Evolutionary conservation across 306 rosid species (phyloP).

Genomic region (Gillenia trifoliata): DNA sequence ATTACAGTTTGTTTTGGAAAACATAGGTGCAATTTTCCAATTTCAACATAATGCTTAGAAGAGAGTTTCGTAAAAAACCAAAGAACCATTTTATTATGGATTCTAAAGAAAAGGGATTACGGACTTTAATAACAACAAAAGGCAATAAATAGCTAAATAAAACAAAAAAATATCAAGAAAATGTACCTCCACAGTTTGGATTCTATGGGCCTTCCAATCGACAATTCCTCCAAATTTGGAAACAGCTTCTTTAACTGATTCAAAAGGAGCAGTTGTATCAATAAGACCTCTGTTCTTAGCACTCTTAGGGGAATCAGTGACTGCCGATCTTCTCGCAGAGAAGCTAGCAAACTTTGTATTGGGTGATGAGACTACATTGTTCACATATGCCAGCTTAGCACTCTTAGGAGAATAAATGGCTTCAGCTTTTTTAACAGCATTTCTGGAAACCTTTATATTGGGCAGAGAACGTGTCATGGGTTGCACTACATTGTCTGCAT

Average conservation of each 20-base stretch:
- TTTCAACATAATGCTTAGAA: not conserved
- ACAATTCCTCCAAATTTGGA: constrained; percentile 97
- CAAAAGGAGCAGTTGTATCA: constrained; percentile 91
- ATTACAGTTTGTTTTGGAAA: not conserved
- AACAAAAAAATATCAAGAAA: not conserved
- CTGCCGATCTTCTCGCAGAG: constrained; percentile 17
- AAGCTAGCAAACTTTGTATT: constrained; percentile 6
- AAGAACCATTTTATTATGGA: not conserved
- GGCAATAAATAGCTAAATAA: not conserved
- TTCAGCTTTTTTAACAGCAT: constrained; percentile 8
- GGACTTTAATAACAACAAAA: not conserved
- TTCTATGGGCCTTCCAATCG: constrained; percentile 97
- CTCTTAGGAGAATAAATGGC: constrained; percentile 14
- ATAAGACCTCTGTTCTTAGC: constrained; percentile 56
- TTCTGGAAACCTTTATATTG: constrained; percentile 17
- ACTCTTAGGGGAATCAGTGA: constrained; percentile 32
- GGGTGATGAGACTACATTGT: constrained; percentile 14
- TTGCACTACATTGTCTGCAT: constrained; percentile 18
- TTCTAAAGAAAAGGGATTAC: not conserved
- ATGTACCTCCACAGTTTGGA: constrained; percentile 82
- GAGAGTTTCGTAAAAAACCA: not conserved
- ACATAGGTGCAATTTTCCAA: not conserved
- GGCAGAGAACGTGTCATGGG: constrained; percentile 12
- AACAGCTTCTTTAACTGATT: constrained; percentile 97
- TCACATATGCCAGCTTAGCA: constrained; percentile 17